Conservation (phyloP, 371 early-diverging fungal species). For the Mortierella sp. region DNA sequence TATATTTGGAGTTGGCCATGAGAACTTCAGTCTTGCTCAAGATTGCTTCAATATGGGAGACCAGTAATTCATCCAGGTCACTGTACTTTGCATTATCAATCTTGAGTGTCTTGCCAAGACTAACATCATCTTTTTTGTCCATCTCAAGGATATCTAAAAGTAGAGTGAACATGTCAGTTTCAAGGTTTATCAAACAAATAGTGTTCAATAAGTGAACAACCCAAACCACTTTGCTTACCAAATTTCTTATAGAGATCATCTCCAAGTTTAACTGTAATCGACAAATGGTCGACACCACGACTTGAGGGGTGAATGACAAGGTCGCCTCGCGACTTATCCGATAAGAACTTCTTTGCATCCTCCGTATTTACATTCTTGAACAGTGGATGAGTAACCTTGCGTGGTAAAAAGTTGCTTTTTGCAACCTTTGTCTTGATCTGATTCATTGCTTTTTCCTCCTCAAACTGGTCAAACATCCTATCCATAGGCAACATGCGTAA, state of each 20-base stretch:
- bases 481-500: slow-evolving; percentile 68
- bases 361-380: slow-evolving; percentile 81
- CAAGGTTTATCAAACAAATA: background rate
- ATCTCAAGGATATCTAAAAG: slow-evolving; percentile 79
- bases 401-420: slow-evolving; percentile 61
- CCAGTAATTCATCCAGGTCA: slow-evolving; percentile 94
- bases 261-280: slow-evolving; percentile 94
- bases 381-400: slow-evolving; percentile 85
- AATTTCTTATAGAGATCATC: slow-evolving; percentile 91
- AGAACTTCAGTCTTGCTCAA: slow-evolving; percentile 75
- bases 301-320: slow-evolving; percentile 95
- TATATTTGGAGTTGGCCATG: slow-evolving; percentile 74
- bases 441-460: slow-evolving; percentile 70
- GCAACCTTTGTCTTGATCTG: slow-evolving; percentile 64
- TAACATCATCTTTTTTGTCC: slow-evolving; percentile 78
- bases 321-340: slow-evolving; percentile 78
- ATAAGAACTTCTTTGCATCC: slow-evolving; percentile 83
- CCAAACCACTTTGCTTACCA: slow-evolving; percentile 53
- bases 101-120: slow-evolving; percentile 68
- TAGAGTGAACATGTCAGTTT: background rate
- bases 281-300: slow-evolving; percentile 86
- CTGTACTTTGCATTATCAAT: slow-evolving; percentile 76
- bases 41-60: slow-evolving; percentile 89
- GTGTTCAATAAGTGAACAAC: background rate
- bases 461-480: slow-evolving; percentile 75